Percentiles rank a stretch among this genome's conserved stretches.
These are phyloP conservation scores for Xylariaceae sp. DNA, from an alignment of 2,329 filamentous ascomycete species.

Conservation along the genomic window DNA sequence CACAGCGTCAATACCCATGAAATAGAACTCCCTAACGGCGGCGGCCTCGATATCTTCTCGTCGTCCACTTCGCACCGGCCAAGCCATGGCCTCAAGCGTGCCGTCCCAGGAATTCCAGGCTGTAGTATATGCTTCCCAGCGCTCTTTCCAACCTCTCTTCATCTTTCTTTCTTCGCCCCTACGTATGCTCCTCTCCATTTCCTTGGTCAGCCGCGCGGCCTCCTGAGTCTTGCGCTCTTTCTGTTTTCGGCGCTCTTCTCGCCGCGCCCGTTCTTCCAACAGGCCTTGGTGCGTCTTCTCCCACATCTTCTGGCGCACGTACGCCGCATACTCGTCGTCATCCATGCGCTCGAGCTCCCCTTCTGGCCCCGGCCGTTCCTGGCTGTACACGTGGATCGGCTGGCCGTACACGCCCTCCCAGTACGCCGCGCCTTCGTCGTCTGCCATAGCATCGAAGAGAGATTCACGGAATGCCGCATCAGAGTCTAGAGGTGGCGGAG, in stretches of 20 bases:
- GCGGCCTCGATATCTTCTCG: conserved; percentile 41
- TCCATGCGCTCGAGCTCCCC: conserved; percentile 80
- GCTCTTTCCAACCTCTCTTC: conserved; percentile 59
- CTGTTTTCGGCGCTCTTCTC: conserved; percentile 61
- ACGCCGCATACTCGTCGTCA: conserved; percentile 88
- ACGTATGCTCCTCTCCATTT: conserved; percentile 72
- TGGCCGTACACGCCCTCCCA: conserved; percentile 98
- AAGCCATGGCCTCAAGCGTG: conserved; percentile 55
- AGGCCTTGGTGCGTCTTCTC: conserved; percentile 89
- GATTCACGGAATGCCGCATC: conserved; percentile 87
- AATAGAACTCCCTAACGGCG: conserved; percentile 62
- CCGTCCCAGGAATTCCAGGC: conserved; percentile 67
- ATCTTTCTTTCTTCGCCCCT: conserved; percentile 68
- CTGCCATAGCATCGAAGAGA: conserved; percentile 94
- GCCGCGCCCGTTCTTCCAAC: conserved; percentile 73
- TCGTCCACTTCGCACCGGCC: conserved; percentile 73
- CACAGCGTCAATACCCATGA: conserved; percentile 51
- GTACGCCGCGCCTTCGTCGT: conserved; percentile 93
- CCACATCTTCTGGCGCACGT: conserved; percentile 92
- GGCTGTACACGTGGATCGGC: conserved; percentile 81
- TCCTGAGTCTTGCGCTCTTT: conserved; percentile 45
- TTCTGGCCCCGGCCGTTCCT: conserved; percentile 51
- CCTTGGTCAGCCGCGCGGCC: conserved; percentile 56
- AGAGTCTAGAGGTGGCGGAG: conserved; percentile 61
- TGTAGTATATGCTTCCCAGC: conserved; percentile 69